phyloP scores from a whole-genome alignment of 805 yeast species.

The Suhomyces canberraensis region DNA sequence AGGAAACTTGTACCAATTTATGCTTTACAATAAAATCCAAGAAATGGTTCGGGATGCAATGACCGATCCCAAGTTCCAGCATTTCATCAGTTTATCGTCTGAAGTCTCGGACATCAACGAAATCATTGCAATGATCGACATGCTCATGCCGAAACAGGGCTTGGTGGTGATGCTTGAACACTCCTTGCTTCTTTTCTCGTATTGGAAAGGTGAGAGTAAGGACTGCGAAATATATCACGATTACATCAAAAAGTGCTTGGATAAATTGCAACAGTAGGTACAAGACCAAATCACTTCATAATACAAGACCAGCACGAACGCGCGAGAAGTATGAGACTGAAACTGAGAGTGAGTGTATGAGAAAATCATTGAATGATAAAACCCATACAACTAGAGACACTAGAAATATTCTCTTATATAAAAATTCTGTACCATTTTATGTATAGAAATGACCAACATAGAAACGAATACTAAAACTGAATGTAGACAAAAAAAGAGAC shows the following conservation, averaged over 20 bases:
- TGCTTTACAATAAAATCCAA: constrained; percentile 27
- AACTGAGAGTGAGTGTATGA: too few species aligned
- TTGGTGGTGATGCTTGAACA: constrained; percentile 22
- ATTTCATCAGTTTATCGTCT: constrained; percentile 1
- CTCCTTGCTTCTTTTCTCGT: constrained; percentile 26
- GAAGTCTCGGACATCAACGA: constrained; percentile 1
- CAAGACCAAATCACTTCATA: too few species aligned
- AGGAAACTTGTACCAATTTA: constrained; percentile 28
- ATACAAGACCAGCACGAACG: too few species aligned
- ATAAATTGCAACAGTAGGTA: constrained; percentile 6
- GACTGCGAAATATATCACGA: constrained; percentile 31
- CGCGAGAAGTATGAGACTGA: too few species aligned
- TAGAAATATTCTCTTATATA: too few species aligned
- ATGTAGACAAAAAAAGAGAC: too few species aligned
- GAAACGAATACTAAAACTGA: too few species aligned
- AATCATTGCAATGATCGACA: constrained; percentile 11
- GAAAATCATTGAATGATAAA: too few species aligned
- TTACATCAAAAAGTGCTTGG: constrained; percentile 22
- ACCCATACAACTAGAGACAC: too few species aligned
- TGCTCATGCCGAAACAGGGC: constrained; percentile 11
- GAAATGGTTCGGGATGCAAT: constrained; percentile 17
- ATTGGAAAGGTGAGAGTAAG: constrained; percentile 33
- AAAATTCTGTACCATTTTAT: too few species aligned
- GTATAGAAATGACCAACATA: too few species aligned
- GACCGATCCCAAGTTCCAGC: constrained; percentile 7